phyloP scores from a whole-genome alignment of 805 yeast genomes.

The Wickerhamiella sorbophila region DNA sequence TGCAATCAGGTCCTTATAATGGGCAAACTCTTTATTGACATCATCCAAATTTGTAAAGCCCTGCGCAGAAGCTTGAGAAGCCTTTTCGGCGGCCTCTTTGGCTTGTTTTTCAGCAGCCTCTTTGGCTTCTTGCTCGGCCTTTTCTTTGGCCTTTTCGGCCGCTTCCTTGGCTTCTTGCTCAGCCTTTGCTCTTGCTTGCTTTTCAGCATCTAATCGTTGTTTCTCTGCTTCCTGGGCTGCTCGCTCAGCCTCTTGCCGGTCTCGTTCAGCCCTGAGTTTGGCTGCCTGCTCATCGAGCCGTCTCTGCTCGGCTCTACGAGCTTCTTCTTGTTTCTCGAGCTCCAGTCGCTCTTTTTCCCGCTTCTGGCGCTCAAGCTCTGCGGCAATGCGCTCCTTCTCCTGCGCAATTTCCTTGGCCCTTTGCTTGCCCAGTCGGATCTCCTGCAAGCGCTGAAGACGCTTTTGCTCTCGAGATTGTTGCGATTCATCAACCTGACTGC shows the following conservation, averaged over 20 bases:
- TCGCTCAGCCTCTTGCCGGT: conserved; percentile 5
- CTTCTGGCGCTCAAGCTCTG: not conserved
- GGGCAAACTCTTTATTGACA: conserved; percentile 19
- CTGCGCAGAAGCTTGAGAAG: conserved; percentile 7
- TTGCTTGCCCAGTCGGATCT: not conserved
- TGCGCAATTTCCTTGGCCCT: not conserved
- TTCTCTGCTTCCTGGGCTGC: conserved; percentile 5
- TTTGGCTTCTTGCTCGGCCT: conserved; percentile 25
- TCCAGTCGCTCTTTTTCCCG: conserved; percentile 1
- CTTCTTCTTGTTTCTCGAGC: not conserved
- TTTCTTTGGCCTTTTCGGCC: conserved; percentile 9
- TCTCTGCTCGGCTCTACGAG: conserved; percentile 17
- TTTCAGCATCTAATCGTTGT: conserved; percentile 1
- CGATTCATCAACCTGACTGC: not conserved
- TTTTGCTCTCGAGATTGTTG: conserved; percentile 1
- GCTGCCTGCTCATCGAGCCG: conserved; percentile 3
- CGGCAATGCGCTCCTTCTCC: not conserved
- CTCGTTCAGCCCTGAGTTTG: conserved; percentile 4
- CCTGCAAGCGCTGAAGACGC: conserved; percentile 1
- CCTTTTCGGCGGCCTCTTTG: not conserved
- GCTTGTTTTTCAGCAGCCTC: not conserved
- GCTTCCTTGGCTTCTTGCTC: conserved; percentile 5
- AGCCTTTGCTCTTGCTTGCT: conserved; percentile 7
- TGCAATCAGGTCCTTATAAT: conserved; percentile 22
- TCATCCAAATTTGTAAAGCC: conserved; percentile 19